Conservation (phyloP, 2,329 filamentous ascomycete genomes). For the Phyllosticta capitalensis region DNA sequence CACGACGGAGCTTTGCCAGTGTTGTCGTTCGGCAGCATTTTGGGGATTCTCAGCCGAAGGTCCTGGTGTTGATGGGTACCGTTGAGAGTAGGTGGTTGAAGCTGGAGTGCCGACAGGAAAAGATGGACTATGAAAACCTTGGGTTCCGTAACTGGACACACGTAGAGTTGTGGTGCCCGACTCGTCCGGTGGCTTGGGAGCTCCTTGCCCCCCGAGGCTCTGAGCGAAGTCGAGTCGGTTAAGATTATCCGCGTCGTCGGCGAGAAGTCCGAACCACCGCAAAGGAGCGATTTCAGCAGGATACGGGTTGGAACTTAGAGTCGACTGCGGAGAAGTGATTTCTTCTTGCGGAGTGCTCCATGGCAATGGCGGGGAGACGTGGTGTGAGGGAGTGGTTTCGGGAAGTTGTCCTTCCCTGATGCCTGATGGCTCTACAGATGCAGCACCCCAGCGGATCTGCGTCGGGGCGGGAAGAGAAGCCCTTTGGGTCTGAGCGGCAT, state of each 20-base stretch:
- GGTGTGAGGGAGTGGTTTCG: neutral
- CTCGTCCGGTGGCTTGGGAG: constrained; percentile 4
- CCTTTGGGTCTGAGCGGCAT: neutral
- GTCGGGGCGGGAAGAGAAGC: neutral
- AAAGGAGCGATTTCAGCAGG: constrained; percentile 9
- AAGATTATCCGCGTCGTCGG: constrained; percentile 11
- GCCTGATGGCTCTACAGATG: constrained; percentile 4
- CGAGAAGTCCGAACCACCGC: constrained; percentile 12
- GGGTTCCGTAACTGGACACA: constrained; percentile 6
- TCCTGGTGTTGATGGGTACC: constrained; percentile 1
- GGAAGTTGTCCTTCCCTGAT: neutral
- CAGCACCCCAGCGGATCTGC: constrained; percentile 7
- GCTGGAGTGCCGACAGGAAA: constrained; percentile 5
- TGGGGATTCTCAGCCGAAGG: neutral
- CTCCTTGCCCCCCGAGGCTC: constrained; percentile 1
- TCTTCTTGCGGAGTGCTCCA: constrained; percentile 6
- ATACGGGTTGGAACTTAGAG: constrained; percentile 9
- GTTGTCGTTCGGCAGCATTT: constrained; percentile 1
- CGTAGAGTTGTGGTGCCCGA: constrained; percentile 5
- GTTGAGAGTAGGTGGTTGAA: neutral
- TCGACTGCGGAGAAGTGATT: constrained; percentile 4
- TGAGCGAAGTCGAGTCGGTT: constrained; percentile 2
- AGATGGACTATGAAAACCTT: constrained; percentile 9
- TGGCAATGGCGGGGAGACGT: neutral
- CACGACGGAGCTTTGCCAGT: constrained; percentile 3